Conservation (phyloP, 2,329 filamentous ascomycete species). For the Penicillium sp. region DNA sequence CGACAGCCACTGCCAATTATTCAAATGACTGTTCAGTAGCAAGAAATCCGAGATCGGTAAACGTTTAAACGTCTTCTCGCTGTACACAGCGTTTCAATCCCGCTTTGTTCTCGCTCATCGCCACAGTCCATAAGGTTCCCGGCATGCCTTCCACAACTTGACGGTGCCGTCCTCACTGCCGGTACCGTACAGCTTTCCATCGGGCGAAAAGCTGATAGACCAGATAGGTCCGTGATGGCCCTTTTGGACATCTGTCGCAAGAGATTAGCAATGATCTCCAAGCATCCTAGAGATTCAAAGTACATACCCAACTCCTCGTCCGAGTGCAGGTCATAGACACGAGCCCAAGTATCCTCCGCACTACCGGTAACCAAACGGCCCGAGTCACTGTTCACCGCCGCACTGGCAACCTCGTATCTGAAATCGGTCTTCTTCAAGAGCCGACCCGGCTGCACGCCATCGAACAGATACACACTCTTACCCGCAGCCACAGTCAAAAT, state of each 20-base stretch:
- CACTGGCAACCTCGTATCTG: conserved; percentile 85
- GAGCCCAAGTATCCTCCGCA: conserved; percentile 93
- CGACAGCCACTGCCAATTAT: conserved; percentile 2
- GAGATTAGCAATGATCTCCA: conserved; percentile 17
- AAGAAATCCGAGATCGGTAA: conserved; percentile 1
- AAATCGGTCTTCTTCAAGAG: conserved; percentile 80
- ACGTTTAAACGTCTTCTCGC: neutral
- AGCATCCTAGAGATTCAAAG: neutral
- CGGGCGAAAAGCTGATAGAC: conserved; percentile 92
- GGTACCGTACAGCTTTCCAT: conserved; percentile 94
- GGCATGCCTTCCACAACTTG: conserved; percentile 80
- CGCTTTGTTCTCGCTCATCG: conserved; percentile 46
- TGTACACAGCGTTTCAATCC: neutral
- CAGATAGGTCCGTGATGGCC: conserved; percentile 97
- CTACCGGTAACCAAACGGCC: conserved; percentile 88
- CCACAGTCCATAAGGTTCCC: conserved; percentile 70
- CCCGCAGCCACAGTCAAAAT: conserved; percentile 92
- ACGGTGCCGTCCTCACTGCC: conserved; percentile 97
- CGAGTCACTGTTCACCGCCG: conserved; percentile 81
- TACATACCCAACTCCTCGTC: conserved; percentile 73
- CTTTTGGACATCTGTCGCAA: conserved; percentile 78
- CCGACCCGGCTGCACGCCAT: conserved; percentile 70
- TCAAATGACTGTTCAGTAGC: neutral
- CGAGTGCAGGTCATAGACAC: conserved; percentile 87
- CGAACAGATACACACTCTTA: conserved; percentile 91